phyloP scores from a whole-genome alignment of 2,329 filamentous ascomycete genomes.

The Knoxdaviesia proteae region DNA sequence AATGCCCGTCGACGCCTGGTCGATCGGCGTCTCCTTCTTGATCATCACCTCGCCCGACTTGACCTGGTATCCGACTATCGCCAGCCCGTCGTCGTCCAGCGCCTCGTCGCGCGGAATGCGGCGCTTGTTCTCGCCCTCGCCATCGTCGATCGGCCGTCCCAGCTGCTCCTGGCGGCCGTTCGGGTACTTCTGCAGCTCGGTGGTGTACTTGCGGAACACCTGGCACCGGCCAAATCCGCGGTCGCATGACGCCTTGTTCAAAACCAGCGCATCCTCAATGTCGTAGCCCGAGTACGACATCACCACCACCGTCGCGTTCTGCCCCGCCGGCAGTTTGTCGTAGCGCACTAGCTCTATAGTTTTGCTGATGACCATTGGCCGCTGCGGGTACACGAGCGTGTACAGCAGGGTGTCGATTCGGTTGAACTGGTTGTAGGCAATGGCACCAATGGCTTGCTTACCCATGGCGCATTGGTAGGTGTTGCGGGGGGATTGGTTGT shows the following conservation, averaged over 20 bases:
- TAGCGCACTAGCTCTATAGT: constrained; percentile 95
- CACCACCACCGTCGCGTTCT: constrained; percentile 93
- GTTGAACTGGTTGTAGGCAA: constrained; percentile 95
- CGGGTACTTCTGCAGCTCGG: constrained; percentile 70
- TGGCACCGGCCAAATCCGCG: constrained; percentile 92
- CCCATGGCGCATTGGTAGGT: constrained; percentile 92
- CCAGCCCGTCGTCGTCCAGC: constrained; percentile 72
- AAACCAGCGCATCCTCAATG: constrained; percentile 91
- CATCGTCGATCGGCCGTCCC: constrained; percentile 30
- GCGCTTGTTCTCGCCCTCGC: constrained; percentile 38
- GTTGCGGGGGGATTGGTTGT: constrained; percentile 96
- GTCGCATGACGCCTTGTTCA: constrained; percentile 92
- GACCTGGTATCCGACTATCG: constrained; percentile 65
- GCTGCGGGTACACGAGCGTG: constrained; percentile 91
- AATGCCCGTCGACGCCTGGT: constrained; percentile 52
- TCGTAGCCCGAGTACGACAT: constrained; percentile 99
- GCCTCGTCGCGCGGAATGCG: constrained; percentile 48
- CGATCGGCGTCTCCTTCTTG: constrained; percentile 70
- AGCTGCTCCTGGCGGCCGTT: constrained; percentile 56
- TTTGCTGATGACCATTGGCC: constrained; percentile 91
- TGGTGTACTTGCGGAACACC: constrained; percentile 87
- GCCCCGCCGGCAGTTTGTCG: constrained; percentile 88
- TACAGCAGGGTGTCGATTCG: constrained; percentile 92
- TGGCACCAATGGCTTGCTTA: constrained; percentile 85
- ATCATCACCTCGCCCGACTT: constrained; percentile 68